Evolutionary conservation across 257 asterid genomes (phyloP), one percentile per base, ranked within the genome.

Genomic region (Petunia axillaris): DNA sequence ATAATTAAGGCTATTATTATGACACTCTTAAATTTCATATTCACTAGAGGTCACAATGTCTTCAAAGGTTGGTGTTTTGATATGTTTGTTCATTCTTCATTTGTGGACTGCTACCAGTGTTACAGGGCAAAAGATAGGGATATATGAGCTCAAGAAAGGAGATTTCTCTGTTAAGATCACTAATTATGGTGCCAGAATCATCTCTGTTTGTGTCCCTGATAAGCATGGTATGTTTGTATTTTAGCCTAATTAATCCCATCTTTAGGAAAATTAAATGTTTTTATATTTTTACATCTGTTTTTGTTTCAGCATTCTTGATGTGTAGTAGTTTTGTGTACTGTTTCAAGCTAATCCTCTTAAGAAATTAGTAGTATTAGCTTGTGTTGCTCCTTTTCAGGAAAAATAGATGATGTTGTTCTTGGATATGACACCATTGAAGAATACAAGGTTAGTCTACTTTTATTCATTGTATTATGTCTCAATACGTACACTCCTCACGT

Each of bases 191-290:
- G 98, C 98, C 52, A 88, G 92, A 75, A 85, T 95, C 81, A 84
- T 90, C 8, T 95, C 98, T 9, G 90, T 93, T 64, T 44, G 91
- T 82, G 87, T 95, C 70, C 98, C 99, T 14, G 98, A 95, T 86
- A 90, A 89, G 75, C 65, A 93, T 46, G 98, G 98, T 95, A 8
- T 3, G 78, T 77, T 41, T 71, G n/a, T 2, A 40, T 80, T 35
- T 39, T 16, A 36, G n/a, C 54, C n/a, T 39, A 52, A 52, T 10
- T 15, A 52, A 39, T 40, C 75, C 36, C 38, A 13, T 4, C 5
- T 52, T 52, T 52, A 1, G 5, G 57, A 52, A 52, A 52, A 52
- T 4, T 66, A 25, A 25, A 25, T 3, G 2, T 40, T 15, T 11
- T 8, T 39, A 6, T 4, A 41, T 57, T 11, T 54, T 16, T 52